Base-by-base conservation (phyloP, 805 yeast species). In the Vanderwaltozyma tropicalis region DNA sequence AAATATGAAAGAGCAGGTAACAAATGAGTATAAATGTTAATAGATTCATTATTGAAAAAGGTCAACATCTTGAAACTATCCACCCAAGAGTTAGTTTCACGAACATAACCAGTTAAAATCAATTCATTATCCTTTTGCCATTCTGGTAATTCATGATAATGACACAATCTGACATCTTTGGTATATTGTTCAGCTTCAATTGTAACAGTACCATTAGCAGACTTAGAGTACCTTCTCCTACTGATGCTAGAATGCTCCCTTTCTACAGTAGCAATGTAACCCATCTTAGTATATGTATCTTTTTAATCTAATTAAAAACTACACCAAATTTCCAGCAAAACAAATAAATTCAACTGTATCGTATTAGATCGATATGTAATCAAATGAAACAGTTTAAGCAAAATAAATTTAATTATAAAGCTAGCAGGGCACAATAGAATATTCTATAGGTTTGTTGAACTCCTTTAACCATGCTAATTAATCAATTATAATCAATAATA, bases 121-220 rank as follows among this genome's bases (percentile, higher is more conserved):
- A 57, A 75, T 45, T 77, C 80, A 53, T 82, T 82, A 52, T 82
- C 92, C 42, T 71, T 66, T 50, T 80, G 87, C 92, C 92, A 81
- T n/a, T 61, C 70, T 20, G 78, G 83, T 31, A 46, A 39, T 37
- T 38, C 38, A 20, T 34, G 37, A 17, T n/a, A 38, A 11, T 27
- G 16, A 14, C 17, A 38, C n/a, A 38, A 16, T n/a, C 14, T 19
- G n/a, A 8, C 22, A 4, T 16, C 24, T 8, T 15, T 6, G 8
- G 22, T 16, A 13, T 22, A 20, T 8, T 13, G 28, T n/a, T 28
- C 40, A 9, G 25, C 29, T n/a, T 31, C 37, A 13, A 36, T 17
- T 3, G 32, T 14, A 5, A 36, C 39, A 14, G 39, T 37, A 27
- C 39, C 35, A 22, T 37, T 37, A 17, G 21, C 28, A 5, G 35